phyloP scores from a whole-genome alignment of 1,284 basidiomycete genomes.

The Trametes pubescens region DNA sequence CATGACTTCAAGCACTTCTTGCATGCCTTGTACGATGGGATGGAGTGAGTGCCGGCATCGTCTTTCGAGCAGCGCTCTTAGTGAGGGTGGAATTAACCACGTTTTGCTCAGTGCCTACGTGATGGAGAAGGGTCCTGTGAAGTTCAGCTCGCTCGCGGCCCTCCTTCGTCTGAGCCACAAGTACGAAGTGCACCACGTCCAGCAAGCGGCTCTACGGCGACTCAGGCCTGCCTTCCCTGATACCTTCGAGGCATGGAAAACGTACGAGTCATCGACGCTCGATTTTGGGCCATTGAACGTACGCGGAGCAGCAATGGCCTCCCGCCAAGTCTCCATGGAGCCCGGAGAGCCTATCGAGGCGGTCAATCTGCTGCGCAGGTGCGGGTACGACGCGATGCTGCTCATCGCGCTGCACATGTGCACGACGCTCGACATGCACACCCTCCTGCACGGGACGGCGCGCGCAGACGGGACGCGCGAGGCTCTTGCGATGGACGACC shows the following conservation, averaged over 20 bases:
- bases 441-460: not conserved
- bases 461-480: conserved; percentile 11
- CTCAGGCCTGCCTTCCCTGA: not conserved
- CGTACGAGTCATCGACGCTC: no score
- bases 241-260: not conserved
- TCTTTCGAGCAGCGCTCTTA: no score
- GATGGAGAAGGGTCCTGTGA: not conserved
- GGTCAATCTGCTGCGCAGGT: not conserved
- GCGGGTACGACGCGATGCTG: not conserved
- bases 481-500: conserved; percentile 7
- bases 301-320: no score
- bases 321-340: not conserved
- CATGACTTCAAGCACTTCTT: conserved; percentile 21
- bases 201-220: conserved; percentile 2
- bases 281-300: no score
- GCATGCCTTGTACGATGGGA: conserved; percentile 16
- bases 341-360: not conserved
- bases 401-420: not conserved
- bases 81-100: not conserved
- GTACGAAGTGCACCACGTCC: conserved; percentile 16
- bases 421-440: not conserved
- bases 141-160: conserved; percentile 11
- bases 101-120: not conserved
- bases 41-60: not conserved
- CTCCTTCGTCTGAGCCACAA: conserved; percentile 24